These are phyloP conservation scores for Zopfochytrium polystomum DNA, from an alignment of 371 early-diverging fungal genomes.

Conservation along the genomic window DNA sequence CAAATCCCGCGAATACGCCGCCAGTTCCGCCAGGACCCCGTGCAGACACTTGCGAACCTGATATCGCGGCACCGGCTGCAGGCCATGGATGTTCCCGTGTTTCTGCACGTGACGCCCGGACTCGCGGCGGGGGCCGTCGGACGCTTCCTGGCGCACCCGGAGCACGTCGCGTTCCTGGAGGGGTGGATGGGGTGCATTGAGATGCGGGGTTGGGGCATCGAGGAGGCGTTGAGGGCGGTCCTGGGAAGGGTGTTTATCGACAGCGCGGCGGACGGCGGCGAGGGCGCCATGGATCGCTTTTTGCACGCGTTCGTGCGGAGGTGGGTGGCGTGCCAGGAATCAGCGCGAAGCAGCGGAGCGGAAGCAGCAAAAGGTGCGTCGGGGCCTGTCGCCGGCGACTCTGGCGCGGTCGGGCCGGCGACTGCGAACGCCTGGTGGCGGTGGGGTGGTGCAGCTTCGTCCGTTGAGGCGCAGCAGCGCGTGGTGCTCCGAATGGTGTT, in stretches of 20 bases:
- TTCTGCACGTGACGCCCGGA: conserved; percentile 76
- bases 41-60: conserved; percentile 65
- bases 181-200: conserved; percentile 72
- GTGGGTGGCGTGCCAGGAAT: conserved; percentile 39
- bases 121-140: conserved; percentile 77
- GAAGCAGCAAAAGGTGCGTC: too few species aligned
- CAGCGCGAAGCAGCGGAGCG: background rate
- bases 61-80: conserved; percentile 61
- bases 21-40: conserved; percentile 69
- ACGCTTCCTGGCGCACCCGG: conserved; percentile 56
- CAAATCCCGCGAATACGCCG: conserved; percentile 43
- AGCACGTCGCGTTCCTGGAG: conserved; percentile 63
- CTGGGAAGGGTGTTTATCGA: conserved; percentile 66
- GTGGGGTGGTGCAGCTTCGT: background rate
- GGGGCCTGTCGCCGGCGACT: too few species aligned
- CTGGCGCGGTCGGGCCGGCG: background rate
- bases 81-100: conserved; percentile 21
- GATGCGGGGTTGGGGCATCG: conserved; percentile 62
- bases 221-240: conserved; percentile 77
- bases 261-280: conserved; percentile 55
- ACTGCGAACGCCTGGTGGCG: background rate
- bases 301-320: conserved; percentile 74
- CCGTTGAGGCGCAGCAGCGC: background rate
- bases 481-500: background rate
- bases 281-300: conserved; percentile 68